Percentiles rank a stretch among this genome's conserved stretches.
These are phyloP conservation scores for Carex kokanica DNA, from an alignment of 176 grass and related monocot genomes.

Conservation along the genomic window DNA sequence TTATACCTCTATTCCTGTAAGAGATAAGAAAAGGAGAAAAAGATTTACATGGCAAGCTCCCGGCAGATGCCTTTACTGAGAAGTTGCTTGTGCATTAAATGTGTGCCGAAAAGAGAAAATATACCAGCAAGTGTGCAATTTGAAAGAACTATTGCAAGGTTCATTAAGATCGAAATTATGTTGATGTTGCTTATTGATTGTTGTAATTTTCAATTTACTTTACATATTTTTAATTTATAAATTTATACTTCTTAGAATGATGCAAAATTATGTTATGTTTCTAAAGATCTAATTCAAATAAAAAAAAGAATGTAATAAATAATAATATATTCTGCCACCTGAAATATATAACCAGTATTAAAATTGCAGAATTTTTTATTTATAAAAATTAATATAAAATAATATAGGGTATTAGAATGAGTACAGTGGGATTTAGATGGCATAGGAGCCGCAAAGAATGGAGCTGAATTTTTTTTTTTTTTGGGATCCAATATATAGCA, in stretches of 20 bases:
- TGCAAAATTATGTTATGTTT: not conserved
- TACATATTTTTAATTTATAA: not conserved
- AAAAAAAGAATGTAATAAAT: no score
- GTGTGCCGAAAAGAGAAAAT: not conserved
- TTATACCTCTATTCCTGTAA: conserved; percentile 10
- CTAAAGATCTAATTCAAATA: not conserved
- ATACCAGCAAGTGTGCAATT: not conserved
- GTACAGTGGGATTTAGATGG: no score
- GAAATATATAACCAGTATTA: no score
- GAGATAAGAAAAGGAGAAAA: conserved; percentile 16
- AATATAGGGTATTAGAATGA: no score
- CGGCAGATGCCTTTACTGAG: conserved; percentile 14
- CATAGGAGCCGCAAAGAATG: no score
- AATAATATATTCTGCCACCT: no score
- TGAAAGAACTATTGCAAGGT: not conserved
- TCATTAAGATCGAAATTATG: not conserved
- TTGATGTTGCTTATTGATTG: not conserved
- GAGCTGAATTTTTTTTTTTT: no score
- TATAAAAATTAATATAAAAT: no score
- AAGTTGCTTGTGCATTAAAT: not conserved
- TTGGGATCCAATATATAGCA: no score
- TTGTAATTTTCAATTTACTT: not conserved
- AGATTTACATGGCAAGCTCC: conserved; percentile 26
- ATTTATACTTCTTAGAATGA: not conserved
- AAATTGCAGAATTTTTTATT: no score